phyloP scores from a whole-genome alignment of 306 rosid genomes.

The Oxytropis ochrocephala region DNA sequence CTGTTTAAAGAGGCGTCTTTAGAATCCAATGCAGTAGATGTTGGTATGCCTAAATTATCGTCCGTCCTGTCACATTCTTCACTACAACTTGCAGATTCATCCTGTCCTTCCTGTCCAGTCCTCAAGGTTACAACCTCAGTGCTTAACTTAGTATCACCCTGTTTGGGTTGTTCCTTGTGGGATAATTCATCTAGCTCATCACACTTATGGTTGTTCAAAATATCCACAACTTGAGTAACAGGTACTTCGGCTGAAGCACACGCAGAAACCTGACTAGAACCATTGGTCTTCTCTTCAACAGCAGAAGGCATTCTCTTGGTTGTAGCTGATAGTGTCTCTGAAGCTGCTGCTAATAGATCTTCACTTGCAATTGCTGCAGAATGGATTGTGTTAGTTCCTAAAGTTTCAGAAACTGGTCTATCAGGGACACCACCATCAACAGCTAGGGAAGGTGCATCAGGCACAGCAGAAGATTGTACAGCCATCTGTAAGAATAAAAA shows the following conservation, averaged over 20 bases:
- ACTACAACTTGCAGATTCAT: conserved; percentile 30
- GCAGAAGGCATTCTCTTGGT: conserved; percentile 3
- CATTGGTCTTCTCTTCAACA: conserved; percentile 30
- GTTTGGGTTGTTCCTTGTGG: conserved; percentile 19
- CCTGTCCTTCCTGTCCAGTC: conserved; percentile 21
- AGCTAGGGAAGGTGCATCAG: conserved; percentile 24
- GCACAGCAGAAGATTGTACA: conserved; percentile 33
- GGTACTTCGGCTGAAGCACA: conserved; percentile 34
- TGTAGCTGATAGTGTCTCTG: conserved; percentile 25
- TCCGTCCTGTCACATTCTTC: conserved; percentile 22
- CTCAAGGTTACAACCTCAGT: conserved; percentile 20
- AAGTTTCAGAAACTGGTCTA: conserved; percentile 35
- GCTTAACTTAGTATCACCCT: conserved; percentile 20
- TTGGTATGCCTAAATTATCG: conserved; percentile 18
- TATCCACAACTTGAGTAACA: conserved; percentile 21
- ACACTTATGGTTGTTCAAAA: conserved; percentile 11
- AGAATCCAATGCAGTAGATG: conserved; percentile 21
- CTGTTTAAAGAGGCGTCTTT: conserved; percentile 24
- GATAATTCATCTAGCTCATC: conserved; percentile 23
- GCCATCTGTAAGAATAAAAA: conserved; percentile 34
- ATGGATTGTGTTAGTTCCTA: conserved; percentile 25
- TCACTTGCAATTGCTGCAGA: conserved; percentile 16
- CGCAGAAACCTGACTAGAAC: conserved; percentile 6
- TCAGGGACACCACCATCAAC: conserved; percentile 21
- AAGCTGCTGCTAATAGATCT: conserved; percentile 19